phyloP scores from a whole-genome alignment of 176 grass and related monocot genomes.

The Metroxylon sagu region DNA sequence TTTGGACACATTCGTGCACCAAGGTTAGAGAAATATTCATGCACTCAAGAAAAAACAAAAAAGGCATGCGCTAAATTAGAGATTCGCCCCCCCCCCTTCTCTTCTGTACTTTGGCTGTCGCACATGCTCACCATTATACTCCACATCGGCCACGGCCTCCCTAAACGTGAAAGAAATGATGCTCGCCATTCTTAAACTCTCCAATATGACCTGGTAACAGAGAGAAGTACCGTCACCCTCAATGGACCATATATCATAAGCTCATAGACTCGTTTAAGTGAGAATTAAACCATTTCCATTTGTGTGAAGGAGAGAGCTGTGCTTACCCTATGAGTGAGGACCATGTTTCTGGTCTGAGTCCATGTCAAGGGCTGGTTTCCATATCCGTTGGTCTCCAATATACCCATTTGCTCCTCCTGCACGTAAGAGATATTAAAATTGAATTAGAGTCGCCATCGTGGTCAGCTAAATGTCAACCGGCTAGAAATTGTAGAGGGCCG shows the following conservation, averaged over 20 bases:
- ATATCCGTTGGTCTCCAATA: slow-evolving; percentile 43
- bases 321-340: slow-evolving; percentile 64
- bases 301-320: not conserved
- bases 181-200: slow-evolving; percentile 96
- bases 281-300: not conserved
- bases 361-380: slow-evolving; percentile 58
- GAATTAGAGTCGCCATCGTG: too few relatives aligned
- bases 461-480: too few relatives aligned
- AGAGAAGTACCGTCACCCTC: slow-evolving; percentile 21
- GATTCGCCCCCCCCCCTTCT: too few relatives aligned
- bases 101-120: too few relatives aligned
- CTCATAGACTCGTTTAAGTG: not conserved
- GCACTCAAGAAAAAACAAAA: too few relatives aligned
- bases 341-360: slow-evolving; percentile 69
- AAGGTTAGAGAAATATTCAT: too few relatives aligned
- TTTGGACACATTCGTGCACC: too few relatives aligned
- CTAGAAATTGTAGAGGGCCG: too few relatives aligned
- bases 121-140: slow-evolving; percentile 69
- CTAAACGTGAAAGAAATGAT: slow-evolving; percentile 97
- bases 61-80: too few relatives aligned
- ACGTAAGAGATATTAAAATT: not conserved
- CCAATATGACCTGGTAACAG: slow-evolving; percentile 63
- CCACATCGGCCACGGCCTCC: slow-evolving; percentile 91
- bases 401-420: slow-evolving; percentile 64
- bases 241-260: slow-evolving; percentile 10